These are phyloP conservation scores for Emericellopsis atlantica DNA, from an alignment of 2,329 filamentous ascomycete species.

Conservation along the genomic window DNA sequence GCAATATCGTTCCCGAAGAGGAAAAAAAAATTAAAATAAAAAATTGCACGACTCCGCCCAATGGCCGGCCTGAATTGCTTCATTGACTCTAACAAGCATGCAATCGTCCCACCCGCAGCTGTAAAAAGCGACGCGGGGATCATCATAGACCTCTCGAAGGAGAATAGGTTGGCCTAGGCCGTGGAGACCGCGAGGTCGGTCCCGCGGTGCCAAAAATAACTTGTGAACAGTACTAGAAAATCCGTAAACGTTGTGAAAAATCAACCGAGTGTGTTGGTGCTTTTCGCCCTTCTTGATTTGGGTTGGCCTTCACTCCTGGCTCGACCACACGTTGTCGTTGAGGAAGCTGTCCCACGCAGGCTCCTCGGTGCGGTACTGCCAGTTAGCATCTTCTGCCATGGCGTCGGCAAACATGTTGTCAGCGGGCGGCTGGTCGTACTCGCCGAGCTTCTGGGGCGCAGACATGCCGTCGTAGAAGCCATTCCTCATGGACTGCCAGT, in stretches of 20 bases:
- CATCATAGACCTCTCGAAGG: no score
- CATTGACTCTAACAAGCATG: not conserved
- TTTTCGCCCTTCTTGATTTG: no score
- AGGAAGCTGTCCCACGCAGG: slow-evolving; percentile 16
- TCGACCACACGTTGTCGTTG: slow-evolving; percentile 13
- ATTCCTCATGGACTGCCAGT: slow-evolving; percentile 2
- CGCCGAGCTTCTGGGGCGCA: not conserved
- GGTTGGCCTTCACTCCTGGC: slow-evolving; percentile 1
- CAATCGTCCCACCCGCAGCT: no score
- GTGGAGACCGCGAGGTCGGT: not conserved
- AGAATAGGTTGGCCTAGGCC: no score
- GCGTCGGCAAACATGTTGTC: slow-evolving; percentile 1
- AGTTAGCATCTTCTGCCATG: not conserved
- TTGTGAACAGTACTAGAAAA: not conserved
- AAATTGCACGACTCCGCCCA: not conserved
- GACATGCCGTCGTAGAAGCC: not conserved
- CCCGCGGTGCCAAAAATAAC: not conserved
- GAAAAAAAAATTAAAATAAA: no score
- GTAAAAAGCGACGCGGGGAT: not conserved
- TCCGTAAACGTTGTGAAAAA: no score
- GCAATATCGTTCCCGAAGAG: no score
- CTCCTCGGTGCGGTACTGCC: slow-evolving; percentile 3
- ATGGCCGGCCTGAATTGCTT: not conserved
- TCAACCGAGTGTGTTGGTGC: no score
- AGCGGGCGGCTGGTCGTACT: no score